phyloP scores from a whole-genome alignment of 2,329 filamentous ascomycete genomes.

The Chalaropsis thielavioides region DNA sequence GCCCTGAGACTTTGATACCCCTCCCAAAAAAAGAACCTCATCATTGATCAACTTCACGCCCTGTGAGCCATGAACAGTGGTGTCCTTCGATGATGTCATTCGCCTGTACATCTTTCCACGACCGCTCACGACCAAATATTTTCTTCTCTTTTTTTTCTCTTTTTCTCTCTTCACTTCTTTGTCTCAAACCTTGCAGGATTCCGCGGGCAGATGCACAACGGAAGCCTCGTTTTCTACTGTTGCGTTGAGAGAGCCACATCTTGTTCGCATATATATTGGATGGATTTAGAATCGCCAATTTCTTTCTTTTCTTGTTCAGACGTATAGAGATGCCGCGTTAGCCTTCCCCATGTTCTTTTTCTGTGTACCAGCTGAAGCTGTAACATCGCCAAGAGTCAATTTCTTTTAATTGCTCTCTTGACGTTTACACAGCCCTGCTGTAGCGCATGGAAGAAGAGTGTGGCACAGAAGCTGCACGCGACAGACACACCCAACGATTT shows the following conservation, averaged over 20 bases:
- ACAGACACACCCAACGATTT: not conserved
- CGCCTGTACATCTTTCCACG: constrained; percentile 6
- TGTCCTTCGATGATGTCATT: not conserved
- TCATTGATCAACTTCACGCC: not conserved
- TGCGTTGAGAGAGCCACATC: not conserved
- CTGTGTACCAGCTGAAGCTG: not conserved
- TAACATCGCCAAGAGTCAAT: not conserved
- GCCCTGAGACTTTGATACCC: not conserved
- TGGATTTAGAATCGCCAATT: constrained; percentile 3
- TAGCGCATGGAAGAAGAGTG: not conserved
- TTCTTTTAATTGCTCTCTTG: not conserved
- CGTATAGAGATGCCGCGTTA: constrained; percentile 2
- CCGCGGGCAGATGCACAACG: not conserved
- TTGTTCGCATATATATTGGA: not conserved
- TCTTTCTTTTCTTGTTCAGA: constrained; percentile 1
- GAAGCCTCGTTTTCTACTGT: not conserved
- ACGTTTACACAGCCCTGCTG: not conserved
- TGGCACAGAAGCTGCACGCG: not conserved
- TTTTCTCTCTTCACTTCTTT: constrained; percentile 2
- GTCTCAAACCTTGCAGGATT: not conserved
- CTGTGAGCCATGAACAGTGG: not conserved
- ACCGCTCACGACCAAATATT: constrained; percentile 7
- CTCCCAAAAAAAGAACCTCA: not conserved
- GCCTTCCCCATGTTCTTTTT: not conserved
- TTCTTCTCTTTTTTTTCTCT: not conserved